A percentile compares a stretch with the other conserved stretches of the same genome.
Conservation (phyloP, 2,329 filamentous ascomycete genomes). For the Alternaria tenuissima region DNA sequence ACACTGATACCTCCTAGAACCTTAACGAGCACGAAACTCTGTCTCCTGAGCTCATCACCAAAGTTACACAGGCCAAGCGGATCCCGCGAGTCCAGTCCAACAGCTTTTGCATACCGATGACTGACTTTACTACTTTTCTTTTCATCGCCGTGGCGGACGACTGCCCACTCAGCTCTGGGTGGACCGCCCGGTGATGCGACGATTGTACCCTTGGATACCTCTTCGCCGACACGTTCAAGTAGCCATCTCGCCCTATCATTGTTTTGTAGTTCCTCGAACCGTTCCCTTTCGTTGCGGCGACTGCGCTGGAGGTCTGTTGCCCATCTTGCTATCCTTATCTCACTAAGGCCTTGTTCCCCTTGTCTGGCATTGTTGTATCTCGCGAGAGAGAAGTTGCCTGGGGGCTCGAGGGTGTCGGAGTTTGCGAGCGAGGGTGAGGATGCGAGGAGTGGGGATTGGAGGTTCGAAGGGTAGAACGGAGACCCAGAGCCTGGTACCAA, state of each 20-base stretch:
- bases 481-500: constrained; percentile 47
- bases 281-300: constrained; percentile 74
- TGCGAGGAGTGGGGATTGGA: constrained; percentile 47
- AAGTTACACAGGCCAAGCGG: constrained; percentile 80
- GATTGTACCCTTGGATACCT: constrained; percentile 58
- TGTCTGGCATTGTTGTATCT: constrained; percentile 63
- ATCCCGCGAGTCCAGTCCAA: constrained; percentile 67
- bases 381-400: constrained; percentile 47
- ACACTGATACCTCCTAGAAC: constrained; percentile 77
- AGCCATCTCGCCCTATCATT: constrained; percentile 75
- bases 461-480: constrained; percentile 45
- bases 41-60: constrained; percentile 69
- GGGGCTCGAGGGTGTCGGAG: constrained; percentile 34
- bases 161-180: constrained; percentile 45
- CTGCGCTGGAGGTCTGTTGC: constrained; percentile 81
- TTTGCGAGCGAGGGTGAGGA: constrained; percentile 46
- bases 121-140: constrained; percentile 38
- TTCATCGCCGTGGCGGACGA: constrained; percentile 37
- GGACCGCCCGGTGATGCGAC: constrained; percentile 34
- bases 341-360: constrained; percentile 67
- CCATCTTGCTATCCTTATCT: constrained; percentile 82
- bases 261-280: constrained; percentile 68
- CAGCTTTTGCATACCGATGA: constrained; percentile 31
- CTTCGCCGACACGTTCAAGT: constrained; percentile 71
- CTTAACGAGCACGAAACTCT: constrained; percentile 74